A percentile compares a stretch with the other conserved stretches of the same genome.
Conservation (phyloP, 345 rosid genomes). For the Heritiera littoralis region DNA sequence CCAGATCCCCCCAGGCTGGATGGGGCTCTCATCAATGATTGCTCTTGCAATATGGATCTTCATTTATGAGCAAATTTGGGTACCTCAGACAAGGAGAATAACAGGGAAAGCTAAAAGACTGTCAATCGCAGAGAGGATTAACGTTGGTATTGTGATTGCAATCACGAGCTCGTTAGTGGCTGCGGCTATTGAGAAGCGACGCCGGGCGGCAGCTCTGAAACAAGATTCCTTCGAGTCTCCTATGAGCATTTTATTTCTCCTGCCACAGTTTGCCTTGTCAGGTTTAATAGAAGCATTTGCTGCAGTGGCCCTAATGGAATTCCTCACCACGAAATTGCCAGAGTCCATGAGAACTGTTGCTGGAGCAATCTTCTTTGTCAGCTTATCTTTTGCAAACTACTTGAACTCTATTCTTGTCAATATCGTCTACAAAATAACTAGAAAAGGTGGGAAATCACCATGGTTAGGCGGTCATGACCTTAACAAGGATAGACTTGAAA, state of each 20-base stretch:
- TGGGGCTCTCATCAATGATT: slow-evolving; percentile 53
- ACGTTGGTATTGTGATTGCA: slow-evolving; percentile 47
- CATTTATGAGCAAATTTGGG: slow-evolving; percentile 47
- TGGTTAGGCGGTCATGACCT: slow-evolving; percentile 61
- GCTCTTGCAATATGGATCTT: slow-evolving; percentile 57
- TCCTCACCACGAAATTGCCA: slow-evolving; percentile 53
- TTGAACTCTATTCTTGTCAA: slow-evolving; percentile 32
- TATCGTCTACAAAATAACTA: slow-evolving; percentile 19
- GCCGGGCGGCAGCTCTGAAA: slow-evolving; percentile 41
- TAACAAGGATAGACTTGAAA: slow-evolving; percentile 40
- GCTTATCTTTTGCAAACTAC: slow-evolving; percentile 44
- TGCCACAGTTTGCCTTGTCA: slow-evolving; percentile 60
- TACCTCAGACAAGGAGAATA: slow-evolving; percentile 36
- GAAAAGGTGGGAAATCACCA: slow-evolving; percentile 25
- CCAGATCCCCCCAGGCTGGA: slow-evolving; percentile 62
- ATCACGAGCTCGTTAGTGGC: slow-evolving; percentile 48
- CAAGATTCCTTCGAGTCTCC: slow-evolving; percentile 46
- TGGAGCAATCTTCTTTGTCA: slow-evolving; percentile 63
- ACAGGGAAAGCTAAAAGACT: slow-evolving; percentile 44
- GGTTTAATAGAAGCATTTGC: slow-evolving; percentile 65
- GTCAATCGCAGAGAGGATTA: slow-evolving; percentile 46
- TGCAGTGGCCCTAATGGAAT: slow-evolving; percentile 61
- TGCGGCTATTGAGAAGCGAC: slow-evolving; percentile 43
- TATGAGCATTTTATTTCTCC: slow-evolving; percentile 31
- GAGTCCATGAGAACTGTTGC: slow-evolving; percentile 67